phyloP scores from a whole-genome alignment of 768 basidiomycete species.

The Pluteus cervinus region DNA sequence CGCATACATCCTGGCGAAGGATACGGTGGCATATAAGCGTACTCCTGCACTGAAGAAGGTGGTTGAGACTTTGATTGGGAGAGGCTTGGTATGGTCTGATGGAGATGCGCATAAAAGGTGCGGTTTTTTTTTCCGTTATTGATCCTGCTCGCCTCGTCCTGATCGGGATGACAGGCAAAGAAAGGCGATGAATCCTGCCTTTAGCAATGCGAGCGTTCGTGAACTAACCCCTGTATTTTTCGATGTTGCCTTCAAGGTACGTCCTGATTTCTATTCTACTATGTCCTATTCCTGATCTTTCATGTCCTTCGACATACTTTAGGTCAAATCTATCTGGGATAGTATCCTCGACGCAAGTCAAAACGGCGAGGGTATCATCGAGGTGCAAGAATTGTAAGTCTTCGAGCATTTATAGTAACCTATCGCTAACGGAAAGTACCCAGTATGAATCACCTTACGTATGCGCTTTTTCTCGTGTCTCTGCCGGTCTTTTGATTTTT shows the following conservation, averaged over 20 bases:
- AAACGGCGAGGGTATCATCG: slow-evolving; percentile 25
- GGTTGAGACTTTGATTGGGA: slow-evolving; percentile 25
- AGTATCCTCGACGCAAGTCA: slow-evolving; percentile 15
- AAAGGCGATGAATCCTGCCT: slow-evolving; percentile 31
- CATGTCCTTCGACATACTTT: not conserved
- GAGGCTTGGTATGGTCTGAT: slow-evolving; percentile 30
- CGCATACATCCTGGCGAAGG: slow-evolving; percentile 16
- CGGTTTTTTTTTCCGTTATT: not conserved
- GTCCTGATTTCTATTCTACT: not conserved
- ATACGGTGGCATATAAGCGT: slow-evolving; percentile 19
- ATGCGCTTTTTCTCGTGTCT: not conserved
- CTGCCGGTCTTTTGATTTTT: not conserved
- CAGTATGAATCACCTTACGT: not conserved
- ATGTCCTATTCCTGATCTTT: not conserved
- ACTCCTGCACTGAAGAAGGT: slow-evolving; percentile 17
- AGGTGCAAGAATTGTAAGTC: slow-evolving; percentile 39
- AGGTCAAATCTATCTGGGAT: slow-evolving; percentile 26
- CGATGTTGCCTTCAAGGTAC: slow-evolving; percentile 34
- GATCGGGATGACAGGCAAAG: slow-evolving; percentile 23
- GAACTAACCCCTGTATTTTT: slow-evolving; percentile 30
- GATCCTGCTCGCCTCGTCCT: not conserved
- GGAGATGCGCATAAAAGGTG: slow-evolving; percentile 39
- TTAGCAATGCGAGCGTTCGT: slow-evolving; percentile 33
- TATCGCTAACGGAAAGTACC: not conserved
- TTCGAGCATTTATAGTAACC: not conserved